Evolutionary conservation across 768 basidiomycete species (phyloP).

Genomic region (Lentinula aciculospora): DNA sequence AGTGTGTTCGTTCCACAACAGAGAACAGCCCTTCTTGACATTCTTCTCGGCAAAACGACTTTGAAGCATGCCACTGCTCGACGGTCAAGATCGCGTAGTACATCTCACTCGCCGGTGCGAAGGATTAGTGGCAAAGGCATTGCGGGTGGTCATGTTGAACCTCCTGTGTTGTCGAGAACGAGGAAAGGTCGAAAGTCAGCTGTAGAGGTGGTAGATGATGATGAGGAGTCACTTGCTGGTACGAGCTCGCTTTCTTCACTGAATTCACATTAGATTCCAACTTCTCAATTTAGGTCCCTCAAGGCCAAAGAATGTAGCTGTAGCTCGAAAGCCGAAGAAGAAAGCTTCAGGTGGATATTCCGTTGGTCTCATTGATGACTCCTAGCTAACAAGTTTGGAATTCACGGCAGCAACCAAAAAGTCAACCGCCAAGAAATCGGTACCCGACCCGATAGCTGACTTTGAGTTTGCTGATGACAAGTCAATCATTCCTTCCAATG

Average conservation of each 20-base stretch:
- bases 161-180: neutral
- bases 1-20: neutral
- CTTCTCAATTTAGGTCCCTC: neutral
- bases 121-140: neutral
- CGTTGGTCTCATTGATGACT: neutral
- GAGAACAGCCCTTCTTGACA: neutral
- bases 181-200: neutral
- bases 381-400: neutral
- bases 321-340: neutral
- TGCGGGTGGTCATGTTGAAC: neutral
- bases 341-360: neutral
- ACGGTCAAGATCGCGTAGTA: conserved; percentile 4
- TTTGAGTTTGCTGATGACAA: neutral
- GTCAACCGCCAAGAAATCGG: neutral
- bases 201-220: neutral
- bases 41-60: conserved; percentile 1
- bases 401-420: neutral
- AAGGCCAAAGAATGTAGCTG: neutral
- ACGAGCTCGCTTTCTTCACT: neutral
- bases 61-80: neutral
- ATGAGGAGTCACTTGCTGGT: conserved; percentile 1
- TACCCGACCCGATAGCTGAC: neutral
- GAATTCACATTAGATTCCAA: neutral
- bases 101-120: neutral
- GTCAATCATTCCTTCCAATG: neutral